Conservation (phyloP, 2,329 filamentous ascomycete genomes). For the Colletotrichum agaves region DNA sequence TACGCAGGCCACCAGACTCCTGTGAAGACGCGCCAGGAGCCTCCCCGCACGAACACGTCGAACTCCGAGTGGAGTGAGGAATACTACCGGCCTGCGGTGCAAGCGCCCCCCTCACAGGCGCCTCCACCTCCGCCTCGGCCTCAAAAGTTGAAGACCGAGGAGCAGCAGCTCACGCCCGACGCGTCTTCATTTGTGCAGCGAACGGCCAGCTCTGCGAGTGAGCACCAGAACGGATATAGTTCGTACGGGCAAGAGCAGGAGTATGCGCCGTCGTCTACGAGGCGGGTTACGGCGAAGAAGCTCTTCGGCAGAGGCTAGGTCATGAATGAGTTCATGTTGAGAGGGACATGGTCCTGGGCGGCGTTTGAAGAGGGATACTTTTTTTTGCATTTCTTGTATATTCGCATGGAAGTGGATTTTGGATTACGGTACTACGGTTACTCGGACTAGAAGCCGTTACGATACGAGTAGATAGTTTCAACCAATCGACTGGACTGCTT, state of each 20-base stretch:
- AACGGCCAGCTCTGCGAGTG: constrained; percentile 3
- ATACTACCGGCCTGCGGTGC: constrained; percentile 39
- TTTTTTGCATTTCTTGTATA: too few species aligned
- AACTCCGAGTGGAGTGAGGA: constrained; percentile 39
- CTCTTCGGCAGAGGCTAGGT: constrained; percentile 35
- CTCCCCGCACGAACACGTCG: constrained; percentile 19
- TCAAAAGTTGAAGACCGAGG: constrained; percentile 46
- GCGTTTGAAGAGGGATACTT: neutral
- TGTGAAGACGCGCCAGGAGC: constrained; percentile 28
- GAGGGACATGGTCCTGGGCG: neutral
- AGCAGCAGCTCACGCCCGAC: constrained; percentile 31
- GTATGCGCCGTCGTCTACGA: constrained; percentile 22
- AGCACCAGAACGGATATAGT: constrained; percentile 32
- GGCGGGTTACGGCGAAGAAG: constrained; percentile 37
- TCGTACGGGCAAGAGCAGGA: constrained; percentile 24
- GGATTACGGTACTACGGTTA: too few species aligned
- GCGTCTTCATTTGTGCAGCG: constrained; percentile 17
- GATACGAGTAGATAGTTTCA: too few species aligned
- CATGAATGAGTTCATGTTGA: neutral
- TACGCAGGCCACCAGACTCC: constrained; percentile 14
- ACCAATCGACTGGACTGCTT: too few species aligned
- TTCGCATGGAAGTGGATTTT: too few species aligned
- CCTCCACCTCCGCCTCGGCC: constrained; percentile 48
- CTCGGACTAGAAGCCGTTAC: too few species aligned
- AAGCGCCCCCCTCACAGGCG: constrained; percentile 33